A percentile compares a stretch with the other conserved stretches of the same genome.
phyloP scores from a whole-genome alignment of 176 grass and related monocot species.

The Rhynchospora breviuscula region DNA sequence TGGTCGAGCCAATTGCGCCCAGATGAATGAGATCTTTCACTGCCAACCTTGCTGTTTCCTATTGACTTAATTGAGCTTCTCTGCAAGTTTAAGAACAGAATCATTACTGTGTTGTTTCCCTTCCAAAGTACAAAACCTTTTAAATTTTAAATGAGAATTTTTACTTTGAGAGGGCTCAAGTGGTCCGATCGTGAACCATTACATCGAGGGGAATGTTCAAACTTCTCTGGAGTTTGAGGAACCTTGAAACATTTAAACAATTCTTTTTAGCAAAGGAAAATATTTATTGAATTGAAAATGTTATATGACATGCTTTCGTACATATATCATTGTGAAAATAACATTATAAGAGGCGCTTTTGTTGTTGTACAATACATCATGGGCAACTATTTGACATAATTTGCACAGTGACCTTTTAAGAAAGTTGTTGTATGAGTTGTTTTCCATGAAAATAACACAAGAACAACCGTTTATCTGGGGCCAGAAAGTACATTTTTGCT shows the following conservation, averaged over 20 bases:
- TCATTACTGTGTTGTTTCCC: neutral
- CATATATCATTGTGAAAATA: neutral
- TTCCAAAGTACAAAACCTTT: neutral
- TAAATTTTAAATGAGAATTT: neutral
- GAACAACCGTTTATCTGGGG: neutral
- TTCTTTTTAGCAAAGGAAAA: neutral
- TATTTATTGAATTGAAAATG: neutral
- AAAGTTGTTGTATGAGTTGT: neutral
- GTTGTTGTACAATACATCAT: neutral
- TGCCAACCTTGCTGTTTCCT: conserved; percentile 30
- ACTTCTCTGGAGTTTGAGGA: conserved; percentile 64
- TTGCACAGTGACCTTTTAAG: neutral
- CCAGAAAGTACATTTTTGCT: neutral
- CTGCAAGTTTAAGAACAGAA: conserved; percentile 26
- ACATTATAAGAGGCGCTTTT: neutral
- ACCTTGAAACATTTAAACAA: conserved; percentile 28
- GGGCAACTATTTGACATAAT: neutral
- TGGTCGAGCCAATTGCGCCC: conserved; percentile 79
- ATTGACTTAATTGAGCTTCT: conserved; percentile 36
- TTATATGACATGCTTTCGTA: neutral
- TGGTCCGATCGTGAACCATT: conserved; percentile 38
- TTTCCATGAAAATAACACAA: conserved; percentile 9
- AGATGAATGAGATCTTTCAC: conserved; percentile 60
- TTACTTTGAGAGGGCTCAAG: conserved; percentile 57
- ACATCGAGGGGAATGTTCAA: conserved; percentile 35